phyloP scores from a whole-genome alignment of 176 grass and related monocot genomes.

The Hyparrhenia diplandra region DNA sequence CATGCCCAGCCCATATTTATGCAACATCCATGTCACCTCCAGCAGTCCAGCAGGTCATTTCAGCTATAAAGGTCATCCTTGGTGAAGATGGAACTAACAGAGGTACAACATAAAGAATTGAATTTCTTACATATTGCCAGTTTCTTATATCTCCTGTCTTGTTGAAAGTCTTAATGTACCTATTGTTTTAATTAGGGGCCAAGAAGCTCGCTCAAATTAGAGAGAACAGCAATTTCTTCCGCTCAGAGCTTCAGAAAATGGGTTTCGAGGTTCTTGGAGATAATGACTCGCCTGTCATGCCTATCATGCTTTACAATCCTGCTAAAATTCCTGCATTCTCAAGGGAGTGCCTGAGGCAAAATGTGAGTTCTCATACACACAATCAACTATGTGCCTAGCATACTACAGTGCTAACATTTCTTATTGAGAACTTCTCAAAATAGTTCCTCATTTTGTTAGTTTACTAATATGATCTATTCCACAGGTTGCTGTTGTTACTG shows the following conservation, averaged over 20 bases:
- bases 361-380: conserved; percentile 45
- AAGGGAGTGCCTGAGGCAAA: conserved; percentile 77
- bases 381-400: not conserved
- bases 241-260: conserved; percentile 93
- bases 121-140: not conserved
- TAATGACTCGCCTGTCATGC: conserved; percentile 91
- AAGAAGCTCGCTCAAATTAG: conserved; percentile 82
- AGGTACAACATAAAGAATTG: conserved; percentile 40
- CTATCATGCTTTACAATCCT: conserved; percentile 98
- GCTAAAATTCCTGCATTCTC: conserved; percentile 98
- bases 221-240: conserved; percentile 97
- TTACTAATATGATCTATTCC: conserved; percentile 16
- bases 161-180: conserved; percentile 23
- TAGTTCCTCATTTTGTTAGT: not conserved
- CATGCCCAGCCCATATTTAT: conserved; percentile 91
- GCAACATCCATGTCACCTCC: conserved; percentile 96
- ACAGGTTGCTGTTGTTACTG: conserved; percentile 90
- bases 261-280: conserved; percentile 96
- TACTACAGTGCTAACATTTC: not conserved
- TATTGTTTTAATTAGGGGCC: conserved; percentile 53
- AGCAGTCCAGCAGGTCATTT: conserved; percentile 91
- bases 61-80: conserved; percentile 81
- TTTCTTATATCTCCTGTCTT: conserved; percentile 6
- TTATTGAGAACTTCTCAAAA: not conserved
- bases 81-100: conserved; percentile 92